These are phyloP conservation scores for Cordyceps fumosorosea DNA, from an alignment of 2,329 filamentous ascomycete genomes.

Conservation along the genomic window DNA sequence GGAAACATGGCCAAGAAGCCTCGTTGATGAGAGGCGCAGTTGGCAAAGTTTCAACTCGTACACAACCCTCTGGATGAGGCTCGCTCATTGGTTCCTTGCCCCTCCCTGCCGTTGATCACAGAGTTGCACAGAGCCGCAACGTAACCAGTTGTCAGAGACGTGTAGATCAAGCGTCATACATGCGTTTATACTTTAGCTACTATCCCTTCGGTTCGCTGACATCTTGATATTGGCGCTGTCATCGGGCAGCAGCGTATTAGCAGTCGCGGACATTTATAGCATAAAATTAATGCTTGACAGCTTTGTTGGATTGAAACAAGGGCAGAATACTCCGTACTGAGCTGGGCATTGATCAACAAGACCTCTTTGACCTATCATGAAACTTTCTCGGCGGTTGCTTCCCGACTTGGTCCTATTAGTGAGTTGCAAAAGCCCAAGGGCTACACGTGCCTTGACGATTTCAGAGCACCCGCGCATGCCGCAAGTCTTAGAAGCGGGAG, in stretches of 20 bases:
- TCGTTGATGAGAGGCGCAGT: neutral
- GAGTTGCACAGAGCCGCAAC: neutral
- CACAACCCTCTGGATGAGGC: neutral
- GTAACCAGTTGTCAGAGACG: neutral
- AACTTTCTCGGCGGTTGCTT: too few relatives aligned
- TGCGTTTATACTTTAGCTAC: neutral
- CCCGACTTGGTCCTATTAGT: too few relatives aligned
- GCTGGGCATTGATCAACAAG: too few relatives aligned
- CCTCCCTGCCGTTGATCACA: neutral
- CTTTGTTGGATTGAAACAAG: too few relatives aligned
- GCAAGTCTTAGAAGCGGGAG: too few relatives aligned
- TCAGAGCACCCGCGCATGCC: too few relatives aligned
- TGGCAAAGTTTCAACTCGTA: neutral
- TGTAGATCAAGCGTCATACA: conserved; percentile 10
- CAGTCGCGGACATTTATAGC: neutral
- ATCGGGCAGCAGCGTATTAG: neutral
- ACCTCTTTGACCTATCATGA: too few relatives aligned
- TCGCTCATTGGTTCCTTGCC: neutral
- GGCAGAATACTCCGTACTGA: too few relatives aligned
- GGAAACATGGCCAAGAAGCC: neutral
- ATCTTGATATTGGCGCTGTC: conserved; percentile 1
- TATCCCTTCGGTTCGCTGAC: conserved; percentile 1
- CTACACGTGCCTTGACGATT: too few relatives aligned
- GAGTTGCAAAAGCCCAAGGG: too few relatives aligned
- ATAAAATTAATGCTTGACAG: too few relatives aligned